Conservation (phyloP, 148 eudicot species). For the Dianthus caryophyllus region DNA sequence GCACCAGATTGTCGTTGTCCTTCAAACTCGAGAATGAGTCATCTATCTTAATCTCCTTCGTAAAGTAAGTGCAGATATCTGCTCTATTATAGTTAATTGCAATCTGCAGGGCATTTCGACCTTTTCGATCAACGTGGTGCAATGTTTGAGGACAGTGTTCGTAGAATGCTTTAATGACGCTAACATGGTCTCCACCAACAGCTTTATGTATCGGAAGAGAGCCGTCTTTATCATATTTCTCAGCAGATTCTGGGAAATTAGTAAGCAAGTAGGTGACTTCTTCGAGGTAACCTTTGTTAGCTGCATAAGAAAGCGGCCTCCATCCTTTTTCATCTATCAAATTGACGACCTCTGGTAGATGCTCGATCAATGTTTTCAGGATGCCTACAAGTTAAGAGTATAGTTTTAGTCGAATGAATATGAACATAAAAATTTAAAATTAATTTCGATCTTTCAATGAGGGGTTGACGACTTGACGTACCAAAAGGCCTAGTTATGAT, state of each 20-base stretch:
- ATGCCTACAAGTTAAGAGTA: neutral
- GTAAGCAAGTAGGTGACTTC: neutral
- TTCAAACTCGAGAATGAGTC: too few species aligned
- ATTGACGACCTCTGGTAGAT: neutral
- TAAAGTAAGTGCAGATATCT: neutral
- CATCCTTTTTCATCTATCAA: neutral
- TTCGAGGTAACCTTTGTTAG: too few species aligned
- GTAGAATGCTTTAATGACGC: too few species aligned
- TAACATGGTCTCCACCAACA: too few species aligned
- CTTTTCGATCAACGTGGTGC: neutral
- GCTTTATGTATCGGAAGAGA: too few species aligned
- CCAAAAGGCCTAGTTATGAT: too few species aligned
- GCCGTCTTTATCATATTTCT: slow-evolving; percentile 5
- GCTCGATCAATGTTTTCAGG: neutral
- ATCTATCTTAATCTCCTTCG: neutral
- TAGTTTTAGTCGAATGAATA: too few species aligned
- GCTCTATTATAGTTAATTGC: slow-evolving; percentile 1
- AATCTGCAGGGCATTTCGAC: slow-evolving; percentile 5
- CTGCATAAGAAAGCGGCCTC: too few species aligned
- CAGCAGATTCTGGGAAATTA: neutral
- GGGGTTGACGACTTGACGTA: neutral
- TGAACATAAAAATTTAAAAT: too few species aligned
- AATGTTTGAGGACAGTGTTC: too few species aligned
- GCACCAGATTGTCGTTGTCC: neutral
- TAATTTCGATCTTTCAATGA: neutral